These are phyloP conservation scores for Auricularia cornea DNA, from an alignment of 768 basidiomycete genomes.

Conservation along the genomic window DNA sequence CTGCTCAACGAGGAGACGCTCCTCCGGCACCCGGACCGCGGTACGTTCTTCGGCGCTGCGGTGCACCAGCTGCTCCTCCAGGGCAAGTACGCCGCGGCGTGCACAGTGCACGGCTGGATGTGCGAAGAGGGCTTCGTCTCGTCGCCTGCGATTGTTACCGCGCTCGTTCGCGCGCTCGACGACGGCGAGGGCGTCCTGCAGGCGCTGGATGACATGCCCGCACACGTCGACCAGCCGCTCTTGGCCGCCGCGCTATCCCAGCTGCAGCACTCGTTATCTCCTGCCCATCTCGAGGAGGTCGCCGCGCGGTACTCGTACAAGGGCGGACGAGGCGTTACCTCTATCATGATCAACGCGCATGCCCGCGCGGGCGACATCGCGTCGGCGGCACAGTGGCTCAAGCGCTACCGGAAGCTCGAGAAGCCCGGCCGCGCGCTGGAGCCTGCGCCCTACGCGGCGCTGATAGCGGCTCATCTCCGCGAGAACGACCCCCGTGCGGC, in stretches of 20 bases:
- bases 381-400: not conserved
- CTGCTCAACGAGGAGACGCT: not conserved
- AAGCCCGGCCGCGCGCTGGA: not conserved
- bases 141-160: not conserved
- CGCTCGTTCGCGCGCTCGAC: not conserved
- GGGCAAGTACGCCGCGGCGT: not conserved
- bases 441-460: not conserved
- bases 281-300: not conserved
- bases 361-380: not conserved
- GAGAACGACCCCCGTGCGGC: not conserved
- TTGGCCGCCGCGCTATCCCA: not conserved
- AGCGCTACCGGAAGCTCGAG: not conserved
- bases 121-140: not conserved
- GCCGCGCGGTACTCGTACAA: not conserved
- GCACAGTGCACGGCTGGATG: not conserved
- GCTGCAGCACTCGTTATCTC: not conserved
- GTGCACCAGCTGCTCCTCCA: not conserved
- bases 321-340: not conserved
- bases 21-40: not conserved
- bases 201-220: not conserved
- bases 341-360: not conserved
- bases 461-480: not conserved
- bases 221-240: not conserved
- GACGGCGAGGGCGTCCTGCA: not conserved
- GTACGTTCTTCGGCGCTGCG: not conserved